Evolutionary conservation across 768 basidiomycete genomes (phyloP), one percentile per base, ranked within the genome.

Genomic region (Pleurotus salmoneostramineus): DNA sequence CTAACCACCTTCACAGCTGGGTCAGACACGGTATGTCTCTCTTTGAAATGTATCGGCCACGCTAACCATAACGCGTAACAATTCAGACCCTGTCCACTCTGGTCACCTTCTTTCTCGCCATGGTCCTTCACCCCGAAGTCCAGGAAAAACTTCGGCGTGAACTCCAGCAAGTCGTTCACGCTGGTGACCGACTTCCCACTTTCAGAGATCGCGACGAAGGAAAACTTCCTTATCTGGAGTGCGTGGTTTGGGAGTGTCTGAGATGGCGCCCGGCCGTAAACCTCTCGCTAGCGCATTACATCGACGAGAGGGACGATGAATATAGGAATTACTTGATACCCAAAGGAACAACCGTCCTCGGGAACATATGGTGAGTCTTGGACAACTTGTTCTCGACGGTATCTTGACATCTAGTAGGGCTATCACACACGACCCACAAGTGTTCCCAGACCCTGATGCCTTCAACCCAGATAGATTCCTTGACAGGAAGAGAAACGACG

Each of bases 311-410:
- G 32, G 35, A 67, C 32, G 72, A 72, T 49, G 61, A 70, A 5
- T 72, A 68, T 50, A 68, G 65, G 33, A 71, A 69, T 3, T 71
- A 71, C 56, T 67, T 54, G 31, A 64, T 73, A 6, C 72, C 72
- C 7, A 72, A 72, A 54, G 59, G 45, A 15, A 63, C 51, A 43
- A 60, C 46, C 43, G 58, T 61, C 21, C 47, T 42, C 42, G 42
- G 33, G 31, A 61, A 46, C 50, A 57, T 40, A 43, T 34, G 31
- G 37, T 44, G 31, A 6, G 7, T 46, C 31, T 33, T 21, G 11
- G 17, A n/a, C 11, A 8, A 10, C 47, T 17, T n/a, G 47, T 12
- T 21, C 5, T 17, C 47, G 32, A 34, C 32, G 21, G 14, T 15
- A 15, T 49, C 42, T 32, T n/a, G 37, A 50, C 50, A 17, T 6